Base-by-base conservation (phyloP, 2,329 filamentous ascomycete species). In the Sclerotinia sclerotiorum region DNA sequence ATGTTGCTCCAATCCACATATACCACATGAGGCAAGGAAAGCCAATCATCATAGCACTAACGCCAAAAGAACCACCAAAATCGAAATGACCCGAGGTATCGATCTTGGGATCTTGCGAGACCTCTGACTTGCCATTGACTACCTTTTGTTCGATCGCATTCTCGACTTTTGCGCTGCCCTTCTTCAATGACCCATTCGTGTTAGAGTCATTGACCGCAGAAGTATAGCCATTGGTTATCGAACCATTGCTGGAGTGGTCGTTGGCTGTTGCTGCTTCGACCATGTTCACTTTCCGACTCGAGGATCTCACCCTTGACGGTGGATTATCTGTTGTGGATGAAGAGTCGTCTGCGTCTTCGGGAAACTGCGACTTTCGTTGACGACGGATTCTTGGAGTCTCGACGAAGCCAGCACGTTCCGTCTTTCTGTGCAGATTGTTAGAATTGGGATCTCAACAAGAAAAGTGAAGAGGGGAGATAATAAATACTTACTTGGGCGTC, bases 21-120 rank as follows among this genome's bases (percentile, higher is more conserved):
- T 97, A 98, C 86, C 92, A 97, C 94, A 98, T 98, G 75, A 99
- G 85, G 49, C 89, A 71, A n/a, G 95, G 95, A 80, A 98, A 99
- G 57, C 90, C 88, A 71, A 93, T 85, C 93, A 98, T 98, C 87
- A 97, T 93, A 73, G 86, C 83, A 21, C 86, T 81, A 54, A 94
- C 90, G 67, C 95, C 94, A n/a, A 85, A 78, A 3, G 92, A 89
- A 69, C 95, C 95, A 72, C 94, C 94, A 77, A 98, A 99, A 78
- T 99, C 96, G 74, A 87, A 85, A 71, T 85, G 82, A 71, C 85
- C 87, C 1, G 86, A 88, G 75, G 84, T 82, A 80, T 90, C 88
- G 68, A 90, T 73, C 78, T 84, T 88, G 74, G 84, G 85, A 74
- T 90, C 87, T 74, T 83, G 82, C 57, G 85, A 87, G 29, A 84